phyloP scores from a whole-genome alignment of 495 filamentous ascomycete species.

The Tuber indicum region DNA sequence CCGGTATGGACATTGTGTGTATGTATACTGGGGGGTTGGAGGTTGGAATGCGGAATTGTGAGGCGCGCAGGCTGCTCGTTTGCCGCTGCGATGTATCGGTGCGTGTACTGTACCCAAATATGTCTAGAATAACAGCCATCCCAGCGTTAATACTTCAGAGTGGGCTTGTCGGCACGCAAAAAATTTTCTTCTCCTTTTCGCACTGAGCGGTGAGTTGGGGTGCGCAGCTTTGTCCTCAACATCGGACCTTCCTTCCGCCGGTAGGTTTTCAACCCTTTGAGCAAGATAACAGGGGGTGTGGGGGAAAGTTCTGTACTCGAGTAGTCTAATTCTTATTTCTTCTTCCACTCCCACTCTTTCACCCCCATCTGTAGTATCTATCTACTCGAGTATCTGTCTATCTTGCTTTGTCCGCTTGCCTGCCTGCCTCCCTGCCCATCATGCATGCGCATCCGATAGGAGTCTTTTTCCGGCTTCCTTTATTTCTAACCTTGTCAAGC shows the following conservation, averaged over 20 bases:
- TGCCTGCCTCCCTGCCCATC: background rate
- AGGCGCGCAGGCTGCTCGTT: background rate
- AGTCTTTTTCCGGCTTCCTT: background rate
- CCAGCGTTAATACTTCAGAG: background rate
- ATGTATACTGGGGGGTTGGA: background rate
- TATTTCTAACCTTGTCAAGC: background rate
- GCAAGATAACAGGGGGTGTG: background rate
- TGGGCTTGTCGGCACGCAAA: background rate
- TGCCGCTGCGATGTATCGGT: background rate
- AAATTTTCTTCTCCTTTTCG: background rate
- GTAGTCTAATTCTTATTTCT: background rate
- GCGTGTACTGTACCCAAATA: background rate
- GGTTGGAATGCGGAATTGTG: background rate
- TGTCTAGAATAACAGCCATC: background rate
- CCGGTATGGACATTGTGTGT: background rate
- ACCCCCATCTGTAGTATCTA: background rate
- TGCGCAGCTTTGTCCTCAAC: background rate
- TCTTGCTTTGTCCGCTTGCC: background rate
- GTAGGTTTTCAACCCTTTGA: background rate
- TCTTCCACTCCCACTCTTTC: background rate
- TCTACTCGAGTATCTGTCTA: background rate
- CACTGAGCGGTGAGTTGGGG: background rate
- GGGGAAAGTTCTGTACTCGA: background rate
- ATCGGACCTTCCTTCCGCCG: background rate
- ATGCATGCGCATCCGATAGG: background rate